Conservation (phyloP, 257 asterid species). For the Haberlea rhodopensis region DNA sequence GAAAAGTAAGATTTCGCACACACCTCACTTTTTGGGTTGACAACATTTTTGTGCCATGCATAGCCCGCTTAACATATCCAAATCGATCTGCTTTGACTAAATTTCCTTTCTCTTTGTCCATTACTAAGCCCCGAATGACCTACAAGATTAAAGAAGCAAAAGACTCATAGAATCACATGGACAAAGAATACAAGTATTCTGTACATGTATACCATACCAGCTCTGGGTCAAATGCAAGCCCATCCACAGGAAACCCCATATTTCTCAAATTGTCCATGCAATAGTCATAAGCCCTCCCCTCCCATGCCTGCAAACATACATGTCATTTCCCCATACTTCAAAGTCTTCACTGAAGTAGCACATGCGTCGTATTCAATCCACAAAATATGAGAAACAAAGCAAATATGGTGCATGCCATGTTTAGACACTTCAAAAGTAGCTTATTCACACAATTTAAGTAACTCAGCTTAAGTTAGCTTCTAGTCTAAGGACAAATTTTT, state of each 20-base stretch:
- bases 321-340: constrained; percentile 10
- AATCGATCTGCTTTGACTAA: constrained; percentile 86
- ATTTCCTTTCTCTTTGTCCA: constrained; percentile 86
- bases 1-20: constrained; percentile 25
- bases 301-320: constrained; percentile 72
- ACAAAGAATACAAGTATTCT: constrained; percentile 8
- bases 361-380: background rate
- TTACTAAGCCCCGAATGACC: constrained; percentile 91
- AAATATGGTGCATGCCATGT: background rate
- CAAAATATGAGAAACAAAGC: constrained; percentile 13
- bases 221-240: constrained; percentile 86
- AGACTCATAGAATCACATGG: constrained; percentile 12
- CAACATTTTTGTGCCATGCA: constrained; percentile 85
- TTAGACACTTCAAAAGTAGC: constrained; percentile 10
- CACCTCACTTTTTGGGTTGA: constrained; percentile 81
- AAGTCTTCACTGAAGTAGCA: constrained; percentile 11
- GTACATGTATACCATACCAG: constrained; percentile 44
- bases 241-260: constrained; percentile 90
- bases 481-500: background rate
- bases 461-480: constrained; percentile 17
- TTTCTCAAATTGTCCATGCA: constrained; percentile 71
- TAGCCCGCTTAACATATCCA: constrained; percentile 82
- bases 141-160: constrained; percentile 28
- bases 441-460: constrained; percentile 4
- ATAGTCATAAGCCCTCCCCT: constrained; percentile 94